Base-by-base conservation (phyloP, 202 grass and related monocot genomes). In the Setaria italica region DNA sequence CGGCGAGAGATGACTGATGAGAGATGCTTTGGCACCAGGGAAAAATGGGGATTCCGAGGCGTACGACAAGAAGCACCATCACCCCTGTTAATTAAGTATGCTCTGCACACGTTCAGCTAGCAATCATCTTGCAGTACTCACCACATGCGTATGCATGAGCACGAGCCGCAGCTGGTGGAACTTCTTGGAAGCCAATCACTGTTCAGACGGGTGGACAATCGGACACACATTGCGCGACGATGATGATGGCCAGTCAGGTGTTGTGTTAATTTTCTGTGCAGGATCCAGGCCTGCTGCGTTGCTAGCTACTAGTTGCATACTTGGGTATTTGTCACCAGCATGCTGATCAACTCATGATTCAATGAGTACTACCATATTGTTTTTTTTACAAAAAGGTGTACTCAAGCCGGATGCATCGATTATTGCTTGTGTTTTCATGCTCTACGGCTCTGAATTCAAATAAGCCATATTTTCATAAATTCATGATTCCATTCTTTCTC, bases 91-190 rank as follows among this genome's bases (percentile, higher is more conserved):
- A 10, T 19, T 60, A 53, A 10, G 25, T 54, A 11, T 30, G 17
- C 59, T 77, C 71, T 71, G 71, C 71, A 70, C 72, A 77, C 71
- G 62, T 57, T 64, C 35, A 46, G 39, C 3, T 41, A 58, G 50
- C 33, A 39, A 53, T 51, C 35, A 12, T 35, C 1, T 71, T 37
- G n/a, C 32, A 33, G 10, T 66, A 14, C 83, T 16, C 10, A 16
- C 76, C 87, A 74, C 81, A 80, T 80, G 81, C 81, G 35, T 4
- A 3, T 37, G 35, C 35, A 74, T 51, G 82, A 70, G 68, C 69
- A 12, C 39, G 39, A 41, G 45, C 21, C n/a, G 46, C 9, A 29
- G 80, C 74, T 78, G 62, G 35, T 41, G 81, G 82, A 69, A 5
- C 35, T 69, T 74, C 30, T 74, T 48, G 67, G 75, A 79, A 67